Conservation (phyloP, 768 basidiomycete genomes). For the Xanthoconium stramineum region DNA sequence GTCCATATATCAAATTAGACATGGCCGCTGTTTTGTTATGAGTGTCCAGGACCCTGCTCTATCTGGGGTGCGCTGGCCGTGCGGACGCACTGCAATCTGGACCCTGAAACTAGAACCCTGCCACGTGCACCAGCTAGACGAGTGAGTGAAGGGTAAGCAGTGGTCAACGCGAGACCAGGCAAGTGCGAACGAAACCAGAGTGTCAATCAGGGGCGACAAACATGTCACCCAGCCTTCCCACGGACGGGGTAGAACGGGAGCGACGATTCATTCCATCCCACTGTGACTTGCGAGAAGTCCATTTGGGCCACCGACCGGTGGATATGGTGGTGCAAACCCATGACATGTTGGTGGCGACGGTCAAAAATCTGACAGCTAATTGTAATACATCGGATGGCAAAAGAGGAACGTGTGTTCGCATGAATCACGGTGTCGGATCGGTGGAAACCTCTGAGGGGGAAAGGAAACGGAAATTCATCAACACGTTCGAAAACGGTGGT, state of each 20-base stretch:
- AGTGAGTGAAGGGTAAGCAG: not conserved
- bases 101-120: conserved; percentile 22
- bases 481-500: conserved; percentile 9
- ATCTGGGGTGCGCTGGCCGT: conserved; percentile 22
- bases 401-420: conserved; percentile 4
- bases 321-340: conserved; percentile 5
- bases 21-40: conserved; percentile 16
- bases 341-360: conserved; percentile 14
- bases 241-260: not conserved
- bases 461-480: conserved; percentile 1
- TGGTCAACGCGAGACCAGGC: not conserved
- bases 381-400: conserved; percentile 4
- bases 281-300: not conserved
- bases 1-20: conserved; percentile 29
- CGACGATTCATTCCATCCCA: not conserved
- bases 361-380: conserved; percentile 17
- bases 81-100: conserved; percentile 21
- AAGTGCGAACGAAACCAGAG: conserved; percentile 1
- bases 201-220: conserved; percentile 14
- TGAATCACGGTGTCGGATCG: not conserved
- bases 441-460: not conserved
- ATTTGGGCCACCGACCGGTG: conserved; percentile 6
- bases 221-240: not conserved
- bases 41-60: conserved; percentile 19
- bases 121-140: conserved; percentile 10